Evolutionary conservation across 306 rosid genomes (phyloP), one percentile per base, ranked within the genome.

Genomic region (Vigna reflexopilosa): DNA sequence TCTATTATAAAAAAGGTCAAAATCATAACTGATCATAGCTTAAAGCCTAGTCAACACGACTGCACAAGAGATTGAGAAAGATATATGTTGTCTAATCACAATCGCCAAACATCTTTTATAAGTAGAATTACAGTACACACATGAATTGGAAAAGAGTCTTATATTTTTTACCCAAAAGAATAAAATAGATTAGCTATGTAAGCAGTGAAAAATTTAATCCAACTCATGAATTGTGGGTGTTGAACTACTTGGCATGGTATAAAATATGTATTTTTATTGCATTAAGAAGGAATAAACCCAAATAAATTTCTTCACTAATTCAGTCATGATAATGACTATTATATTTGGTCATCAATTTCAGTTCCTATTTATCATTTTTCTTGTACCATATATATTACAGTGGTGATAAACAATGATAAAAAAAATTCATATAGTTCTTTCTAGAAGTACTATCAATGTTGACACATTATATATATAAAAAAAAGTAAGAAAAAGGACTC

Each of bases 401-500:
- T 7, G 2, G 15, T 38, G 72, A 19, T 22, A 24, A 45, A 19
- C 36, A 13, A 14, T 8, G 58, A 7, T 24, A 63, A 22, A 67
- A 42, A 22, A 26, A 9, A 4, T 4, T 45, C 26, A 45, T 44
- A 24, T 30, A n/a, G 9, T 0, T 62, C 17, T 62, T 62, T 62
- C 1, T 1, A 32, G 8, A 30, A 44, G 38, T 22, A 24, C 58
- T 1, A 4, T 68, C 24, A 24, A 48, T 48, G 7, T 68, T 14
- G 8, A 16, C 44, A 10, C 61, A 30, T 30, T 30, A 30, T 28
- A 4, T 1, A 32, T 32, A 26, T 1, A 6, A 32, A 40, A 62
- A 16, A 62, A 7, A 34, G 11, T 38, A 62, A 62, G 24, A 38
- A 72, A 38, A 72, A 54, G 65, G 49, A 72, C 77, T 72, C 30